Evolutionary conservation across 176 grass and related monocot species (phyloP).

Genomic region (Oryza brachyantha): DNA sequence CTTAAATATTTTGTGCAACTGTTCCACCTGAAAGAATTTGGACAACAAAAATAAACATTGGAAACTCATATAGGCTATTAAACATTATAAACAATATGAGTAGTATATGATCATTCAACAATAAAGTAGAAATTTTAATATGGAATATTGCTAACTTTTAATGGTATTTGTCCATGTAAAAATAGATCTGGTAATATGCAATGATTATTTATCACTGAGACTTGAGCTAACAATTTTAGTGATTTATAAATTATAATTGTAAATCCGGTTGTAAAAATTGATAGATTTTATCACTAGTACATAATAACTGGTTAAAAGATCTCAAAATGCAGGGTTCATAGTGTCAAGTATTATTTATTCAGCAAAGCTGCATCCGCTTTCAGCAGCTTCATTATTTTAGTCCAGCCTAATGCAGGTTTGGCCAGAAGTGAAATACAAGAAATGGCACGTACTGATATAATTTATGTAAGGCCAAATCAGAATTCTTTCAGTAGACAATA

Average conservation of each 20-base stretch:
- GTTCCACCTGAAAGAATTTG: slow-evolving; percentile 64
- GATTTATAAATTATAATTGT: not conserved
- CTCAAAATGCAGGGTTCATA: slow-evolving; percentile 1
- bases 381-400: not conserved
- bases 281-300: not conserved
- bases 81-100: not conserved
- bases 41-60: not conserved
- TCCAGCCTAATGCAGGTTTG: slow-evolving; percentile 18
- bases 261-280: not conserved
- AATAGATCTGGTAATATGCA: not conserved
- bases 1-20: slow-evolving; percentile 97
- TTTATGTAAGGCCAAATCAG: not conserved
- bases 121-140: slow-evolving; percentile 1
- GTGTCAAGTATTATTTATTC: not conserved
- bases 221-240: slow-evolving; percentile 20
- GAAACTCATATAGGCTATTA: slow-evolving; percentile 5
- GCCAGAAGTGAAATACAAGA: not conserved
- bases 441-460: not conserved
- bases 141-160: not conserved
- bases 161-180: slow-evolving; percentile 6
- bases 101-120: slow-evolving; percentile 1
- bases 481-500: not conserved
- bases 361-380: not conserved
- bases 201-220: not conserved
- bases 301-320: not conserved